phyloP scores from a whole-genome alignment of 257 asterid species.

The Solanum habrochaites region DNA sequence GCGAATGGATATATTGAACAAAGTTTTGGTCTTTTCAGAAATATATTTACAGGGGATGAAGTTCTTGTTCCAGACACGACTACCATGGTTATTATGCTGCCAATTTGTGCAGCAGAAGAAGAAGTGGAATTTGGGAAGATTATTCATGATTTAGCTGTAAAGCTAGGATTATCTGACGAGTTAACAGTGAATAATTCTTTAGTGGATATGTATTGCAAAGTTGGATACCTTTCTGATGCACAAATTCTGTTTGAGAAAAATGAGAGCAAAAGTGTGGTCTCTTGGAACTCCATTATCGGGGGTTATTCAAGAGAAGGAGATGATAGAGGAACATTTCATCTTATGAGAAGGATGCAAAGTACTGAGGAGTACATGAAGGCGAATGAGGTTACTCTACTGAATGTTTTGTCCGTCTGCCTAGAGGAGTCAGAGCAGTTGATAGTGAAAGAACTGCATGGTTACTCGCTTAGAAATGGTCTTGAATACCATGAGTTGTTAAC shows the following conservation, averaged over 20 bases:
- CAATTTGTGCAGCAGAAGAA: conserved; percentile 9
- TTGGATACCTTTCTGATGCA: conserved; percentile 17
- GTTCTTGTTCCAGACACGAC: conserved; percentile 12
- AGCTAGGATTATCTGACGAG: conserved; percentile 10
- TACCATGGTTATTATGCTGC: conserved; percentile 19
- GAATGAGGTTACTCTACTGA: conserved; percentile 18
- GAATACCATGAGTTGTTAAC: conserved; percentile 1
- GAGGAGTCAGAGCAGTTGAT: conserved; percentile 9
- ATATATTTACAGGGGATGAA: not conserved
- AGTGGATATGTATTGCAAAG: conserved; percentile 21
- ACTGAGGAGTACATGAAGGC: not conserved
- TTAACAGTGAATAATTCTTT: conserved; percentile 16
- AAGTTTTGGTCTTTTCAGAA: conserved; percentile 3
- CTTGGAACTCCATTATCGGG: conserved; percentile 28
- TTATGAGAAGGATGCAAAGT: conserved; percentile 12
- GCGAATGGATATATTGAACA: not conserved
- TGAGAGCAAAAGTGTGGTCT: conserved; percentile 11
- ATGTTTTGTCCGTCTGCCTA: conserved; percentile 8
- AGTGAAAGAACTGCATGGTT: conserved; percentile 23
- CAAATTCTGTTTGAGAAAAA: conserved; percentile 1
- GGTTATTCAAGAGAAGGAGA: conserved; percentile 17
- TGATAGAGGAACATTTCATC: conserved; percentile 9
- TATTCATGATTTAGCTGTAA: conserved; percentile 17
- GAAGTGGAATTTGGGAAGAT: conserved; percentile 9
- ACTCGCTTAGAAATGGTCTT: conserved; percentile 11